Conservation (phyloP, 2,329 filamentous ascomycete genomes). For the Calonectria pseudoturangicola region DNA sequence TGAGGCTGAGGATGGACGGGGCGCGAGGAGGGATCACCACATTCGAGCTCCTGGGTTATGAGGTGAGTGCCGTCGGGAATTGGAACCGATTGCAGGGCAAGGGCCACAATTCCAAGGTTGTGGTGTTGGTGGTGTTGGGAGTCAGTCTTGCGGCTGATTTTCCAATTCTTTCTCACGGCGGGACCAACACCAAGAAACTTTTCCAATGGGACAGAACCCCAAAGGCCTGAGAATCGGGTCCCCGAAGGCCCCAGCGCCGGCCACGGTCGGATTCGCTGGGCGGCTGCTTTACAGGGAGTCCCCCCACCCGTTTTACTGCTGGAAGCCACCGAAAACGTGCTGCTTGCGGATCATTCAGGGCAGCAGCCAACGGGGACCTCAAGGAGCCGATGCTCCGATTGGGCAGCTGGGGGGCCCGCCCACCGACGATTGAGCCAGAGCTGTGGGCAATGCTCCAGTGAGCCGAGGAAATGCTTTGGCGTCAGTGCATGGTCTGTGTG, state of each 20-base stretch:
- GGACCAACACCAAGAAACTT: conserved; percentile 54
- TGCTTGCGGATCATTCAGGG: conserved; percentile 46
- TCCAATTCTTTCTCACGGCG: conserved; percentile 45
- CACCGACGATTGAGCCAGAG: not conserved
- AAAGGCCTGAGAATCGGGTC: conserved; percentile 16
- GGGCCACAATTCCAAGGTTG: conserved; percentile 24
- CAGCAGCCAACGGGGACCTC: conserved; percentile 40
- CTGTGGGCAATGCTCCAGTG: conserved; percentile 31
- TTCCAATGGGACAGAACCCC: conserved; percentile 46
- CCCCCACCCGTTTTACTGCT: conserved; percentile 31
- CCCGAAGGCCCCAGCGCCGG: conserved; percentile 6
- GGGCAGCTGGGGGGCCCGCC: conserved; percentile 3
- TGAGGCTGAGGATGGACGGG: conserved; percentile 24
- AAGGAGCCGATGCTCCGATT: conserved; percentile 31
- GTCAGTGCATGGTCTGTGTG: conserved; percentile 5
- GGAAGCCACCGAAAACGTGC: conserved; percentile 31
- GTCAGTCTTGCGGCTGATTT: conserved; percentile 41
- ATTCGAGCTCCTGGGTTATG: conserved; percentile 14
- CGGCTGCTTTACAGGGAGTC: conserved; percentile 38
- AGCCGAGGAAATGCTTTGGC: conserved; percentile 24
- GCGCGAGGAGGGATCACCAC: conserved; percentile 26
- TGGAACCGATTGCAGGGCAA: conserved; percentile 6
- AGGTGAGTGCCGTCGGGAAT: conserved; percentile 11
- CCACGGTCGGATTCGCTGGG: conserved; percentile 3
- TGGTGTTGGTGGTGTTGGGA: conserved; percentile 30